Percentiles rank a stretch among this genome's conserved stretches.
These are phyloP conservation scores for Trypanosoma cruzi DNA, from an alignment of 208 protist genomes.

Conservation along the genomic window DNA sequence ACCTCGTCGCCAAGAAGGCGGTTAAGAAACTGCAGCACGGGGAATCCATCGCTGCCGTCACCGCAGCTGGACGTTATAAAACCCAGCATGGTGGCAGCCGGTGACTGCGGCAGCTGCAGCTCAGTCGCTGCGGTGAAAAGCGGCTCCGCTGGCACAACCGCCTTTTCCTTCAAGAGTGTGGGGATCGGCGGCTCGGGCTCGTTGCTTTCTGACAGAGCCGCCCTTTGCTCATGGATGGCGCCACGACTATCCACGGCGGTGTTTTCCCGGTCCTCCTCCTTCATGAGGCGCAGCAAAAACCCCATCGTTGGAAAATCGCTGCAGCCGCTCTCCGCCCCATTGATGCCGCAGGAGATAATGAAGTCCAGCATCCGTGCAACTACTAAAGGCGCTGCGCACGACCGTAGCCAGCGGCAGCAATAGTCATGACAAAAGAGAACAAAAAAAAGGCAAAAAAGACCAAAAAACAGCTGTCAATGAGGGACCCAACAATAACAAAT, in stretches of 20 bases:
- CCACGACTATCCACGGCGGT: slow-evolving; percentile 1
- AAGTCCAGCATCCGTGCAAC: slow-evolving; percentile 9
- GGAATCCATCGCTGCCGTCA: slow-evolving; percentile 19
- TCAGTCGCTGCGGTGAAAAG: too few species aligned
- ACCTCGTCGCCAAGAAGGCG: slow-evolving; percentile 13
- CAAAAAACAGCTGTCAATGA: neutral
- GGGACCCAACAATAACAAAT: neutral
- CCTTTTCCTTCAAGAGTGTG: too few species aligned
- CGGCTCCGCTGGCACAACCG: too few species aligned
- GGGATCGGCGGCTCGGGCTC: too few species aligned
- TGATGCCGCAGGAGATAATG: slow-evolving; percentile 7
- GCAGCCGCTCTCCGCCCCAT: neutral
- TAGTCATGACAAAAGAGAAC: neutral
- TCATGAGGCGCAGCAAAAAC: slow-evolving; percentile 10
- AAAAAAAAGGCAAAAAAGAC: neutral
- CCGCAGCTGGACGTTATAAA: slow-evolving; percentile 30
- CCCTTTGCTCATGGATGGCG: neutral
- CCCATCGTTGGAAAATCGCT: neutral
- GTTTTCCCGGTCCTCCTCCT: neutral
- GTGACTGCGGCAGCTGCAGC: neutral
- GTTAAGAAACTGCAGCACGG: slow-evolving; percentile 25
- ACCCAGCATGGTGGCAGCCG: slow-evolving; percentile 24
- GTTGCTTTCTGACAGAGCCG: too few species aligned
- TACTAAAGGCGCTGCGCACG: neutral
- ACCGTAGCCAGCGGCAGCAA: neutral